phyloP scores from a whole-genome alignment of 805 yeast genomes.

The Limtongia smithiae region DNA sequence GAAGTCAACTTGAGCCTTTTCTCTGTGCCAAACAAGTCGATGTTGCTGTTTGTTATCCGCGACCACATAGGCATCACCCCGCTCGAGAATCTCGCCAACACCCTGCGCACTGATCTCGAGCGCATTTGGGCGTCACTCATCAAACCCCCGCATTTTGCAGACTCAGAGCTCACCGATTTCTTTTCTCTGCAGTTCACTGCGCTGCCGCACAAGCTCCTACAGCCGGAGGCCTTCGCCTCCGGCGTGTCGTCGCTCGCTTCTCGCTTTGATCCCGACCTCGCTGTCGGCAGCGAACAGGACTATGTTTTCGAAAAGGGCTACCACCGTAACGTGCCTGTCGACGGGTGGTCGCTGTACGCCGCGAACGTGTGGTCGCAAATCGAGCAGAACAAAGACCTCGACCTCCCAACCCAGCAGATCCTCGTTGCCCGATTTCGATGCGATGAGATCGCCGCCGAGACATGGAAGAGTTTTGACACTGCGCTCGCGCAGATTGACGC shows the following conservation, averaged over 20 bases:
- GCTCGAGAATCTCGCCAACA: constrained; percentile 59
- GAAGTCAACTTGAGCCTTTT: constrained; percentile 89
- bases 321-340: constrained; percentile 84
- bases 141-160: constrained; percentile 64
- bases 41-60: constrained; percentile 81
- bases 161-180: constrained; percentile 62
- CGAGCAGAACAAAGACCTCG: constrained; percentile 87
- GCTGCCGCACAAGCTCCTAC: constrained; percentile 79
- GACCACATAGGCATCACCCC: constrained; percentile 91
- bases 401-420: constrained; percentile 93
- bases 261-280: constrained; percentile 41
- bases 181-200: constrained; percentile 82
- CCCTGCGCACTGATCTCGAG: constrained; percentile 65
- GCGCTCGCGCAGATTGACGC: constrained; percentile 38
- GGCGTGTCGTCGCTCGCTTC: constrained; percentile 65
- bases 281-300: constrained; percentile 24
- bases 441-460: constrained; percentile 70
- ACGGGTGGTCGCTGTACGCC: constrained; percentile 94
- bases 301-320: constrained; percentile 63
- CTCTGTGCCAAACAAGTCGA: constrained; percentile 45
- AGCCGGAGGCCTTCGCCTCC: constrained; percentile 61
- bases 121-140: constrained; percentile 74
- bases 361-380: constrained; percentile 92
- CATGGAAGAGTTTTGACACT: constrained; percentile 46
- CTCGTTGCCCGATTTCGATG: constrained; percentile 92